Percentiles rank a stretch among this genome's conserved stretches.
These are phyloP conservation scores for Sarocladium oryzae DNA, from an alignment of 2,329 filamentous ascomycete species.

Conservation along the genomic window DNA sequence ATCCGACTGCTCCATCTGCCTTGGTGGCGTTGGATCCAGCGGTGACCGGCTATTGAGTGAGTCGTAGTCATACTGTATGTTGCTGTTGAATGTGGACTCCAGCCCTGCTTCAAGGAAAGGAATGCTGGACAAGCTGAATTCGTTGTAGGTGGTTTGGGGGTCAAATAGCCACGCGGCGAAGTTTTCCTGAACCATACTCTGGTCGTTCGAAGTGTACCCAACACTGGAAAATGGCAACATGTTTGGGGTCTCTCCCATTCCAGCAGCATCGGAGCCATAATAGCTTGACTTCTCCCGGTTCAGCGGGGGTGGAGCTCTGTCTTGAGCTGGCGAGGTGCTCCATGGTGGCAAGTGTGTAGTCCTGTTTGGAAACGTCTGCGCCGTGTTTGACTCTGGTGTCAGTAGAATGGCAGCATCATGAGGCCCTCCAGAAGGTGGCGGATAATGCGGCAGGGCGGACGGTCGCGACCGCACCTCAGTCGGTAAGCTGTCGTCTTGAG, in stretches of 20 bases:
- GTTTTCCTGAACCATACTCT: constrained; percentile 32
- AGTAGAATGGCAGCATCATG: constrained; percentile 41
- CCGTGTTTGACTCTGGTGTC: constrained; percentile 31
- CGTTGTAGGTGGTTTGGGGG: constrained; percentile 32
- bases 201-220: constrained; percentile 23
- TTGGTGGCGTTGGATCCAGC: constrained; percentile 35
- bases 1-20: constrained; percentile 32
- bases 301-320: constrained; percentile 25
- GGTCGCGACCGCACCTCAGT: constrained; percentile 11
- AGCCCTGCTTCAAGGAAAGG: constrained; percentile 44
- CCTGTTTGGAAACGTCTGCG: constrained; percentile 15
- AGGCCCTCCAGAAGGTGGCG: constrained; percentile 28
- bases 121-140: constrained; percentile 35
- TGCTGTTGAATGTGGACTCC: constrained; percentile 45
- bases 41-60: constrained; percentile 41
- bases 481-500: constrained; percentile 14
- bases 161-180: constrained; percentile 49
- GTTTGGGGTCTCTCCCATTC: constrained; percentile 25
- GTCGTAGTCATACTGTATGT: constrained; percentile 45
- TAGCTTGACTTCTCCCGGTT: constrained; percentile 32
- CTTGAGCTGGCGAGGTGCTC: constrained; percentile 25
- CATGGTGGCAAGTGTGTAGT: constrained; percentile 17
- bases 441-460: constrained; percentile 13
- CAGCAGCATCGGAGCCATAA: constrained; percentile 24
- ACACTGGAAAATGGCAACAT: constrained; percentile 23